phyloP scores from a whole-genome alignment of 352 stramenopile genomes.

The Ophiocytium majus region DNA sequence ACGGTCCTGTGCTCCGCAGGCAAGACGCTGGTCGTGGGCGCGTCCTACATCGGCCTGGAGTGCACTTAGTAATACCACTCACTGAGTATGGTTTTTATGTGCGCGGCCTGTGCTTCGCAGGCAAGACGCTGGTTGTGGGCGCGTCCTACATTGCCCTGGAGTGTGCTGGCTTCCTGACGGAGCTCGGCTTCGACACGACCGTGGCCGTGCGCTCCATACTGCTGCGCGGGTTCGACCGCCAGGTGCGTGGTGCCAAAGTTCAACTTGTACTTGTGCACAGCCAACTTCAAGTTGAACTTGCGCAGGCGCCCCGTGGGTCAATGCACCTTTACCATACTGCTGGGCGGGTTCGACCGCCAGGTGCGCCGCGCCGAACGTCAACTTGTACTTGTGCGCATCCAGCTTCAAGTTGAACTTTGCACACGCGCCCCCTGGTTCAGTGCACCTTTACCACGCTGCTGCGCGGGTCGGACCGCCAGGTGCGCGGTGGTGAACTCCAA shows the following conservation, averaged over 20 bases:
- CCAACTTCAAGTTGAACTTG: too few species aligned
- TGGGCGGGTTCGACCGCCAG: too few species aligned
- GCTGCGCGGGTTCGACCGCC: conserved; percentile 93
- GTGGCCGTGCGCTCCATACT: conserved; percentile 95
- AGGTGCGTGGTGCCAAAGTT: conserved; percentile 79
- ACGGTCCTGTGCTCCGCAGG: conserved; percentile 63
- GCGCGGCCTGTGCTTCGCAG: conserved; percentile 60
- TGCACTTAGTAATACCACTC: too few species aligned
- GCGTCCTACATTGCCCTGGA: conserved; percentile 96
- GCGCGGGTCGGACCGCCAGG: conserved; percentile 93
- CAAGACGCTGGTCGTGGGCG: conserved; percentile 93
- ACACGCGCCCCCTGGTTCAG: too few species aligned
- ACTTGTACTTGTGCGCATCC: too few species aligned
- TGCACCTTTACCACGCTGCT: conserved; percentile 94
- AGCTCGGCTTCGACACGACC: conserved; percentile 90
- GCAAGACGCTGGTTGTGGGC: conserved; percentile 93
- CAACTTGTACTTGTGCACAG: too few species aligned
- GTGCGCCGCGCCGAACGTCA: too few species aligned
- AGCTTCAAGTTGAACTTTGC: too few species aligned
- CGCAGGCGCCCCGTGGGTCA: too few species aligned
- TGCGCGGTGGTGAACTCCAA: conserved; percentile 76
- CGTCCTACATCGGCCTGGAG: conserved; percentile 95
- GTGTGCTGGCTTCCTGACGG: conserved; percentile 92
- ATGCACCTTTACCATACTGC: too few species aligned
- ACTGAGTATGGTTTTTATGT: too few species aligned